Conservation (phyloP, 805 yeast species). For the Saccharomycopsis amapae region DNA sequence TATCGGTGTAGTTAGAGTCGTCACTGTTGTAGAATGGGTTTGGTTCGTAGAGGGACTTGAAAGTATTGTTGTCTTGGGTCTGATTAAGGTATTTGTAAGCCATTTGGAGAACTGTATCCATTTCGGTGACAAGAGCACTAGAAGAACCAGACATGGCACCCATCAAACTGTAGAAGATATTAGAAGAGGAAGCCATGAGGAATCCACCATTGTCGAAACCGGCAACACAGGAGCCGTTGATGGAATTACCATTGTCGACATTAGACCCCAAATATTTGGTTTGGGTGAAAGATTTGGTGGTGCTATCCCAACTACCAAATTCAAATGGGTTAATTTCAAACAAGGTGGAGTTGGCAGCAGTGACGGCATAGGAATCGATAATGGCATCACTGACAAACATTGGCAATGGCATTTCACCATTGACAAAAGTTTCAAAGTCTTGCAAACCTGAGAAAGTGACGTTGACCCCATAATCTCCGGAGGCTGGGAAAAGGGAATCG, state of each 20-base stretch:
- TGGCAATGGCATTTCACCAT: conserved; percentile 66
- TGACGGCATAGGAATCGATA: conserved; percentile 37
- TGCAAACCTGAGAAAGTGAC: conserved; percentile 54
- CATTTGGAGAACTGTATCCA: conserved; percentile 68
- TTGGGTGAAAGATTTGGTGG: conserved; percentile 56
- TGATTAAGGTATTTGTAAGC: conserved; percentile 65
- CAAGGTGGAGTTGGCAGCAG: conserved; percentile 36
- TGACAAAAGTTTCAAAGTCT: conserved; percentile 50
- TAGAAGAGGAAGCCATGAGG: conserved; percentile 77
- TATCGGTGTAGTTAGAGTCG: conserved; percentile 30
- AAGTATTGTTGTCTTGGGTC: conserved; percentile 64
- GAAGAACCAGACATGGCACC: neutral
- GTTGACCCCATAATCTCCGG: conserved; percentile 36
- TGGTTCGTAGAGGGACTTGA: conserved; percentile 56
- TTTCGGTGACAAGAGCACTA: conserved; percentile 30
- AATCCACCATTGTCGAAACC: conserved; percentile 81
- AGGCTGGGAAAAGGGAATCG: conserved; percentile 57
- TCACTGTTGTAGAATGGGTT: conserved; percentile 24
- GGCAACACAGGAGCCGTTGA: conserved; percentile 42
- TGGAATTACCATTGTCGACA: conserved; percentile 52
- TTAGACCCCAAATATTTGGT: conserved; percentile 64
- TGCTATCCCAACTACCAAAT: conserved; percentile 85
- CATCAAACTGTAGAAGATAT: conserved; percentile 52
- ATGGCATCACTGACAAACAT: conserved; percentile 59
- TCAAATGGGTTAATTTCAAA: conserved; percentile 61